Base-by-base conservation (phyloP, 2,329 filamentous ascomycete genomes). In the Curvularia sp. region DNA sequence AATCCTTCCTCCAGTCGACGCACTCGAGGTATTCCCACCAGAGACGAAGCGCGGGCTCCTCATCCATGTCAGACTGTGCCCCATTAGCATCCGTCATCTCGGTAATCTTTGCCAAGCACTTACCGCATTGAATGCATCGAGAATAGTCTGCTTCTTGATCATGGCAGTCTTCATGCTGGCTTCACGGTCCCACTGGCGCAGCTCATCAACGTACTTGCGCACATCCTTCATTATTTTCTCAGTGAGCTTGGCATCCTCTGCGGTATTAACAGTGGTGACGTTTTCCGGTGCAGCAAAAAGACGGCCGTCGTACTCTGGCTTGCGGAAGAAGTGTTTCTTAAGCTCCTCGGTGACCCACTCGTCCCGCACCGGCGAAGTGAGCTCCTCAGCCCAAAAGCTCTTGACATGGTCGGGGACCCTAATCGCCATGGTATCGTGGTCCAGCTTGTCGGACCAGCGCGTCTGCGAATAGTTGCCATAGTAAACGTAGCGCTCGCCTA, bases 1-100 rank as follows among this genome's bases (percentile, higher is more conserved):
- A 80, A 2, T 71, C 72, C 10, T 60, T 53, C 47, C 80, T 78
- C 67, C 75, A 83, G 13, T 70, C 69, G 3, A 78, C 70, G 56
- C 79, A 82, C 65, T 81, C 63, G 28, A 83, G 69, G 50, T 82
- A 83, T 68, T 83, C 80, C 77, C 78, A 81, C 77, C 76, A 81
- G 24, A 82, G 73, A 18, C 81, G 72, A 8, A 83, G 67, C 5
- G 79, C 79, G 0, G 76, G 75, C 10, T 74, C 71, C 5, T 74
- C 67, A 38, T 76, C 79, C 0, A 72, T 69, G 66, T 82, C 80
- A 35, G 76, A 72, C 65, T 75, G 35, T 33, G 13, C 12, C 35
- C 3, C 35, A 49, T 60, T 44, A 64, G 58, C 42, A 47, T 22
- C 4, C 39, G 39, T 28, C 2, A 26, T 26, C 4, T 8, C 39